A percentile compares a stretch with the other conserved stretches of the same genome.
Conservation (phyloP, 371 early-diverging fungal species). For the Mortierella sp. region DNA sequence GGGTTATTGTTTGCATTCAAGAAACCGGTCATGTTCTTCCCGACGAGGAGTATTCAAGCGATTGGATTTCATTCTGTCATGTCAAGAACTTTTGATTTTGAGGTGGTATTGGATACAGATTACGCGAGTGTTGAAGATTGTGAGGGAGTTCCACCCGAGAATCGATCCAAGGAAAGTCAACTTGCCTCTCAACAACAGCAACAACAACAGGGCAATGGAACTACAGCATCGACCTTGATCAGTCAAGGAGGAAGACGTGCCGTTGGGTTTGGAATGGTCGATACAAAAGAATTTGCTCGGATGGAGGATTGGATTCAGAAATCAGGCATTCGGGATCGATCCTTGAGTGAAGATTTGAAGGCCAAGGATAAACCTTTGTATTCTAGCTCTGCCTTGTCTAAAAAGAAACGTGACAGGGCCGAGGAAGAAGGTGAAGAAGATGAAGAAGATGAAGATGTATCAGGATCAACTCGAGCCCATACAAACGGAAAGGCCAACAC, state of each 20-base stretch:
- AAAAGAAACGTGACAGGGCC: constrained; percentile 35
- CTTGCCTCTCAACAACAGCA: too few relatives aligned
- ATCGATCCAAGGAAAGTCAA: too few relatives aligned
- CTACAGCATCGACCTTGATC: neutral
- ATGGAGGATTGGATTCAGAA: constrained; percentile 50
- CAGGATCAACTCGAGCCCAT: neutral
- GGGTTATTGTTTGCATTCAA: constrained; percentile 48
- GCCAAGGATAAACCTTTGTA: constrained; percentile 42
- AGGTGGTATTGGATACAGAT: constrained; percentile 28
- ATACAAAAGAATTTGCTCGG: constrained; percentile 43
- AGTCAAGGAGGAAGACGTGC: constrained; percentile 14
- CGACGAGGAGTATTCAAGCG: constrained; percentile 28
- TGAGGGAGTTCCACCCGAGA: constrained; percentile 34
- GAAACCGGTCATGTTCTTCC: constrained; percentile 41
- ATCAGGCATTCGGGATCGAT: constrained; percentile 45
- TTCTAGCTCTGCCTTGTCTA: neutral
- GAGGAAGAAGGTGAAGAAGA: constrained; percentile 26
- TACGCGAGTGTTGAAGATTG: constrained; percentile 26
- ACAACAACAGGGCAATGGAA: too few relatives aligned
- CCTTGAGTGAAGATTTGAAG: constrained; percentile 49
- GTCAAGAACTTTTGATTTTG: constrained; percentile 49
- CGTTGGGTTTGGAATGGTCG: constrained; percentile 48
- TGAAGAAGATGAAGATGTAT: constrained; percentile 2
- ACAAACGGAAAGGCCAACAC: constrained; percentile 5
- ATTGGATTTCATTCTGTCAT: constrained; percentile 38